phyloP scores from a whole-genome alignment of 2,329 filamentous ascomycete species.

The Fusarium torulosum region DNA sequence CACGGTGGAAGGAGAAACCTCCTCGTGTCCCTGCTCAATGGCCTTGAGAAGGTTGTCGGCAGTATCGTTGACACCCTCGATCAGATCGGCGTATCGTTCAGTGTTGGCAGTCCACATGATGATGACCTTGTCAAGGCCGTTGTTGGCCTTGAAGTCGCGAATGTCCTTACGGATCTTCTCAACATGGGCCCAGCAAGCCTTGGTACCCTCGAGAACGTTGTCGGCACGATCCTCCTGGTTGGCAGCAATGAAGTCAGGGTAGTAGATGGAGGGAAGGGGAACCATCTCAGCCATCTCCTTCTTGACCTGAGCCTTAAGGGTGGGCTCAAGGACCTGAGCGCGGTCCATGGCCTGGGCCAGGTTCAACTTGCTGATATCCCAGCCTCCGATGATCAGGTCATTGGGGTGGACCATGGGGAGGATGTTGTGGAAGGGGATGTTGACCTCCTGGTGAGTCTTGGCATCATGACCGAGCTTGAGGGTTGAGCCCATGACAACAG shows the following conservation, averaged over 20 bases:
- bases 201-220: constrained; percentile 85
- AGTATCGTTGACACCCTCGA: constrained; percentile 93
- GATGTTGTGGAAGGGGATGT: constrained; percentile 94
- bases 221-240: constrained; percentile 98
- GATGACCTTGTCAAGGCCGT: constrained; percentile 93
- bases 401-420: constrained; percentile 98
- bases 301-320: constrained; percentile 86
- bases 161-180: constrained; percentile 95
- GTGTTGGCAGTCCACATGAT: constrained; percentile 99
- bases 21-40: constrained; percentile 87
- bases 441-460: constrained; percentile 88
- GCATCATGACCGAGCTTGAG: constrained; percentile 94
- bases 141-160: constrained; percentile 88
- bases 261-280: constrained; percentile 95
- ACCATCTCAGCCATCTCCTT: constrained; percentile 94
- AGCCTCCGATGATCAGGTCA: constrained; percentile 93
- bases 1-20: constrained; percentile 94
- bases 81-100: constrained; percentile 91
- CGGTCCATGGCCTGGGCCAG: constrained; percentile 94
- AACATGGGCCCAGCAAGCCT: constrained; percentile 88
- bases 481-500: constrained; percentile 95
- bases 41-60: constrained; percentile 91
- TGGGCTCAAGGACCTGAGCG: constrained; percentile 94
- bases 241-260: constrained; percentile 98
- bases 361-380: constrained; percentile 96